A percentile compares a stretch with the other conserved stretches of the same genome.
Conservation (phyloP, 2,329 filamentous ascomycete species). For the Venturia carpophila region DNA sequence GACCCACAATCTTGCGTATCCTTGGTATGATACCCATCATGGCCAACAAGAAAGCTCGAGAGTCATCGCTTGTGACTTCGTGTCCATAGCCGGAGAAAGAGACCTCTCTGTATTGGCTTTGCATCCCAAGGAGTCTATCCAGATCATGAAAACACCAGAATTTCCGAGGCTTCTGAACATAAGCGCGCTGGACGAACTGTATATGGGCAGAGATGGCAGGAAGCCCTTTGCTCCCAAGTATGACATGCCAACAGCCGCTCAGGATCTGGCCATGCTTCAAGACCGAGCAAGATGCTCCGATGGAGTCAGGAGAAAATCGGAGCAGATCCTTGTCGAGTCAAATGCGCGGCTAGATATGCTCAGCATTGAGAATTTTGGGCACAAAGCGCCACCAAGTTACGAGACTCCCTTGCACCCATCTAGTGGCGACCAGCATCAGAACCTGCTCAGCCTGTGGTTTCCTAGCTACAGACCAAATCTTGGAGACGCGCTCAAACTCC, state of each 20-base stretch:
- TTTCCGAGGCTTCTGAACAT: slow-evolving; percentile 36
- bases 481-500: slow-evolving; percentile 29
- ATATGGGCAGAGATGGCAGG: slow-evolving; percentile 8
- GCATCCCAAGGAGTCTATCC: slow-evolving; percentile 44
- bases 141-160: slow-evolving; percentile 41
- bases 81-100: slow-evolving; percentile 36
- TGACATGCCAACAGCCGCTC: slow-evolving; percentile 22
- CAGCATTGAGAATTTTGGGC: slow-evolving; percentile 29
- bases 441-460: slow-evolving; percentile 31
- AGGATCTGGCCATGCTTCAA: slow-evolving; percentile 23
- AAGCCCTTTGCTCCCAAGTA: slow-evolving; percentile 21
- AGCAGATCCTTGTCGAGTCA: slow-evolving; percentile 9
- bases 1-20: slow-evolving; percentile 36
- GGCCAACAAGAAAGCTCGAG: slow-evolving; percentile 40
- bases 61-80: slow-evolving; percentile 55
- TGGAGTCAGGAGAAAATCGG: slow-evolving; percentile 10
- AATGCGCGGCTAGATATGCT: slow-evolving; percentile 19
- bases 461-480: slow-evolving; percentile 29
- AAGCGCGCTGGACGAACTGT: slow-evolving; percentile 38
- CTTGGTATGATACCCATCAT: slow-evolving; percentile 39
- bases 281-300: slow-evolving; percentile 8
- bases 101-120: slow-evolving; percentile 48
- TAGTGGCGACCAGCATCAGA: slow-evolving; percentile 31
- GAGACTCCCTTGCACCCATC: slow-evolving; percentile 22
- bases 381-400: slow-evolving; percentile 26